Evolutionary conservation across 805 yeast genomes (phyloP).

Genomic region (Sugiyamaella smithiae): DNA sequence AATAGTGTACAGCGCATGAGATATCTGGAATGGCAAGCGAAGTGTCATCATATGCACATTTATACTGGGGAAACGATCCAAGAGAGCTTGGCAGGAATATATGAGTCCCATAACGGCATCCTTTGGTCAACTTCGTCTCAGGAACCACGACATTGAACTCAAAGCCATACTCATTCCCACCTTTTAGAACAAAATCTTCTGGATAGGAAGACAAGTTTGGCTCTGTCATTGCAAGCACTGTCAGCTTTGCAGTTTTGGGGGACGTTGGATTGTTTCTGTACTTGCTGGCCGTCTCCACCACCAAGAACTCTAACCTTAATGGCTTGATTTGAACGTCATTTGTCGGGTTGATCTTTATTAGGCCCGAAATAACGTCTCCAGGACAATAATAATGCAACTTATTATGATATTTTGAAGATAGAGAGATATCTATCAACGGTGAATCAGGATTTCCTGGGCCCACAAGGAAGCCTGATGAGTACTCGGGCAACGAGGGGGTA

Average conservation of each 20-base stretch:
- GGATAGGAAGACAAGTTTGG: not conserved
- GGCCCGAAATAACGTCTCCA: not conserved
- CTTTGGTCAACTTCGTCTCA: not conserved
- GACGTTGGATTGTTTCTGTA: not conserved
- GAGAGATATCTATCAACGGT: not conserved
- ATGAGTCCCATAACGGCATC: not conserved
- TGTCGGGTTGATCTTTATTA: not conserved
- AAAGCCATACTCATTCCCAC: not conserved
- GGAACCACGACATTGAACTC: not conserved
- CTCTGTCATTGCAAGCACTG: not conserved
- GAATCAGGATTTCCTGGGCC: not conserved
- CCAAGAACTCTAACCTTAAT: not conserved
- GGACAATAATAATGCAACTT: not conserved
- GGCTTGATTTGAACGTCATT: not conserved
- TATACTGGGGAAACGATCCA: not conserved
- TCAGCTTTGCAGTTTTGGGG: not conserved
- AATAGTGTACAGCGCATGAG: not conserved
- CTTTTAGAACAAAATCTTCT: not conserved
- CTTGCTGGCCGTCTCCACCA: not conserved
- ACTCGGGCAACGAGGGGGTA: too few relatives aligned
- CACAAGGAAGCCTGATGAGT: not conserved
- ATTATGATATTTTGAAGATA: not conserved
- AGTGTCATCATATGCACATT: not conserved
- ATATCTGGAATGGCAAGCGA: not conserved
- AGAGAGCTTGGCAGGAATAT: not conserved